Evolutionary conservation across 2,329 filamentous ascomycete genomes (phyloP).

Genomic region (Ophiostoma populinum): DNA sequence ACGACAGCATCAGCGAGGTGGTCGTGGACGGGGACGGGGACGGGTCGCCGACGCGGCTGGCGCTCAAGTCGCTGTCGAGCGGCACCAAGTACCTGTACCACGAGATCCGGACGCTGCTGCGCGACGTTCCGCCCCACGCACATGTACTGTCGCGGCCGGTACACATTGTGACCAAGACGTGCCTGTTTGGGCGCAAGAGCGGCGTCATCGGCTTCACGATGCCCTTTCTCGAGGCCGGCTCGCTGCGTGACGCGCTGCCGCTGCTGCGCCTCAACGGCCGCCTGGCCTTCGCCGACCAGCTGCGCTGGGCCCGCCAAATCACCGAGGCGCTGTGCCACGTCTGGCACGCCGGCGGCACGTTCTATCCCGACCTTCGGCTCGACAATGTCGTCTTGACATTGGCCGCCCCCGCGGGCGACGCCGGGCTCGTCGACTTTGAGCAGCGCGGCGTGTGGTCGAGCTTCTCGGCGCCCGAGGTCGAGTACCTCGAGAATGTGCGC

Average conservation of each 20-base stretch:
- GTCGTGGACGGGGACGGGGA: conserved; percentile 15
- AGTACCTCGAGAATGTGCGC: conserved; percentile 40
- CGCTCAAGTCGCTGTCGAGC: conserved; percentile 41
- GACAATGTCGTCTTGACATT: conserved; percentile 40
- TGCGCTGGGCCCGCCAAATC: conserved; percentile 37
- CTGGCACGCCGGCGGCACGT: conserved; percentile 25
- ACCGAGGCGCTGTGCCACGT: conserved; percentile 33
- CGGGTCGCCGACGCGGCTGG: conserved; percentile 19
- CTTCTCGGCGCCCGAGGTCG: conserved; percentile 42
- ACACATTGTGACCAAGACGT: conserved; percentile 37
- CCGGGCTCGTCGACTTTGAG: conserved; percentile 44
- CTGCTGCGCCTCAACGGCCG: conserved; percentile 28
- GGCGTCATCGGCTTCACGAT: conserved; percentile 40
- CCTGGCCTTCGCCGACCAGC: conserved; percentile 25
- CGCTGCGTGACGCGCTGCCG: conserved; percentile 36
- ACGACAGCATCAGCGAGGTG: conserved; percentile 42
- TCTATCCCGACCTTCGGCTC: conserved; percentile 42
- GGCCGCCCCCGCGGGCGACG: conserved; percentile 18
- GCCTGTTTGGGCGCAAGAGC: conserved; percentile 36
- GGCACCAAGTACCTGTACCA: conserved; percentile 44
- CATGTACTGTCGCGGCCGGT: conserved; percentile 34
- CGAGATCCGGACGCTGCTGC: conserved; percentile 37
- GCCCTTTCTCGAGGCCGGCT: conserved; percentile 34
- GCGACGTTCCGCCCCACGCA: conserved; percentile 29
- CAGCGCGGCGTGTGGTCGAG: conserved; percentile 46